These are phyloP conservation scores for Aspergillus wentii DNA, from an alignment of 495 filamentous ascomycete species.

Conservation along the genomic window DNA sequence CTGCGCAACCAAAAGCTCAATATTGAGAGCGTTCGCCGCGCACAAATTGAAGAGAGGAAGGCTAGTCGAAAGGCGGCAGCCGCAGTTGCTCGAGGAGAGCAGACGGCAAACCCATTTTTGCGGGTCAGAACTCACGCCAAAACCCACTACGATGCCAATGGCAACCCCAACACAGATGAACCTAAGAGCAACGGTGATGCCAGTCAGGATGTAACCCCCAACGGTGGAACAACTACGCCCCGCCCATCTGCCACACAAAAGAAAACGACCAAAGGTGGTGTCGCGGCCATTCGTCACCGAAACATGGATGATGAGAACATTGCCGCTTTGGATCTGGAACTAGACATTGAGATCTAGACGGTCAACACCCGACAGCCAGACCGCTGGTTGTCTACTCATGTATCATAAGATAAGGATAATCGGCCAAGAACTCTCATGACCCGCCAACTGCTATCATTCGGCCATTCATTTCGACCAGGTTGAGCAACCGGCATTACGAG, in stretches of 20 bases:
- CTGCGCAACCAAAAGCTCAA: constrained; percentile 73
- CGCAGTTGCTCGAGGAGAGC: constrained; percentile 51
- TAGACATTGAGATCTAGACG: constrained; percentile 68
- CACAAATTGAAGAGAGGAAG: constrained; percentile 73
- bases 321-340: constrained; percentile 72
- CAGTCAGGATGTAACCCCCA: constrained; percentile 45
- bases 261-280: constrained; percentile 51
- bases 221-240: constrained; percentile 21
- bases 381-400: background rate
- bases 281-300: constrained; percentile 62
- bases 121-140: constrained; percentile 58
- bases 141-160: constrained; percentile 54
- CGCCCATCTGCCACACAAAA: constrained; percentile 44
- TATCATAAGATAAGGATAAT: too few species aligned
- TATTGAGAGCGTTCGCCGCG: constrained; percentile 74
- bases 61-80: constrained; percentile 54
- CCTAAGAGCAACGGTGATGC: constrained; percentile 30
- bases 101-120: constrained; percentile 50
- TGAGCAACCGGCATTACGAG: too few species aligned
- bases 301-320: constrained; percentile 84
- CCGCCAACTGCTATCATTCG: too few species aligned
- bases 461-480: too few species aligned
- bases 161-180: constrained; percentile 17
- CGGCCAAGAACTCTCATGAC: too few species aligned
- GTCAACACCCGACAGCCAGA: too few species aligned